Base-by-base conservation (phyloP, 768 basidiomycete species). In the Artomyces pyxidatus region DNA sequence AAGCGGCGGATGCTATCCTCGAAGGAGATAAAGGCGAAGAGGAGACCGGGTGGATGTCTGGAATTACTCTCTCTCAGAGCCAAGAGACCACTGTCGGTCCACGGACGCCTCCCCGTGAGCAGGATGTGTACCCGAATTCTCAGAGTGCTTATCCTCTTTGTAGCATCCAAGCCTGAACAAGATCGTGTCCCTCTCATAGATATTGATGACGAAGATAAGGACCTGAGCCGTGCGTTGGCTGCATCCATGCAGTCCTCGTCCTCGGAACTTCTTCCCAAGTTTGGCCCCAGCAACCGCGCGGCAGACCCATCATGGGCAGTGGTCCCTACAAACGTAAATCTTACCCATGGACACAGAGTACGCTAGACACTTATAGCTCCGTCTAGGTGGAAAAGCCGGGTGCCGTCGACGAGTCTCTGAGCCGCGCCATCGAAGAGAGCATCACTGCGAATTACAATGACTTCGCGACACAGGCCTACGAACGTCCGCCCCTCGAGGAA, bases 391-490 rank as follows among this genome's bases (percentile, higher is more conserved):
- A 58, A 35, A 48, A 57, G n/a, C 50, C 59, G 9, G n/a, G n/a
- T n/a, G n/a, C n/a, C n/a, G n/a, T n/a, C n/a, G 74, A 85, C 37
- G 76, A 80, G 42, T 72, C 71, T 29, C 65, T 88, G 63, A 80
- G 76, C 55, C 78, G 80, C 23, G 86, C 84, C 1, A 85, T 88
- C 37, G 76, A 83, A 63, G 84, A 79, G 4, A 86, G 84, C 61
- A 65, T 87, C 48, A 71, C 78, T 17, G 60, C 66, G 21, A 63
- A 52, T 29, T 59, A 63, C 27, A 48, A 52, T 43, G 75, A 77
- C 17, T 73, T 78, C 54, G 62, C 66, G 21, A 67, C 72, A 22
- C 80, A 81, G 3, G 69, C 70, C 30, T 67, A 72, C 29, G 78
- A 80, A 43, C 69, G 72, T 21, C 66, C 74, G 29, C 75, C 80